These are phyloP conservation scores for Podospora pseudocomata DNA, from an alignment of 495 filamentous ascomycete species.

Conservation along the genomic window DNA sequence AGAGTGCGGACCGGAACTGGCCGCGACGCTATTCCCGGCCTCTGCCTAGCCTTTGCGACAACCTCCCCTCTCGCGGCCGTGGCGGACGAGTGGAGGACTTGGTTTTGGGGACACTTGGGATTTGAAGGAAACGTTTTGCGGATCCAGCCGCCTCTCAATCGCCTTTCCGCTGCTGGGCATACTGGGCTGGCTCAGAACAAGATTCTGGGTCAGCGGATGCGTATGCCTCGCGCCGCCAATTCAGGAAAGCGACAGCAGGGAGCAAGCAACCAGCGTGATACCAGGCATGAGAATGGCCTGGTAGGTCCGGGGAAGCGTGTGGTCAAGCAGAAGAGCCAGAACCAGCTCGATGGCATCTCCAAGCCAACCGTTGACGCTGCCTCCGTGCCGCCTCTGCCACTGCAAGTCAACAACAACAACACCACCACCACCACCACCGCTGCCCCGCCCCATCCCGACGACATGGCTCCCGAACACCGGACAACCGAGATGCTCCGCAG, in stretches of 20 bases:
- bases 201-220: slow-evolving; percentile 51
- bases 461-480: slow-evolving; percentile 41
- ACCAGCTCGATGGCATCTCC: slow-evolving; percentile 38
- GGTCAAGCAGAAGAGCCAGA: slow-evolving; percentile 47
- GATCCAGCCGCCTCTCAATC: slow-evolving; percentile 9
- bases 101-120: neutral
- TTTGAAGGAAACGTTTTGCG: neutral
- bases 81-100: neutral
- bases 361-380: slow-evolving; percentile 31
- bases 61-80: neutral
- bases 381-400: slow-evolving; percentile 38
- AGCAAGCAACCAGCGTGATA: slow-evolving; percentile 66
- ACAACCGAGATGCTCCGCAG: slow-evolving; percentile 39
- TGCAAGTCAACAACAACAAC: slow-evolving; percentile 28
- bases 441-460: slow-evolving; percentile 35
- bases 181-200: slow-evolving; percentile 48
- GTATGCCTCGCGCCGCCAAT: slow-evolving; percentile 69
- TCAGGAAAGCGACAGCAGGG: slow-evolving; percentile 64
- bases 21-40: neutral
- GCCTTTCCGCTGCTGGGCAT: slow-evolving; percentile 11
- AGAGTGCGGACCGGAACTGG: slow-evolving; percentile 1
- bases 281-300: slow-evolving; percentile 82
- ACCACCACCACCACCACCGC: slow-evolving; percentile 32
- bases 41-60: neutral
- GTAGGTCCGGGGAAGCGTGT: slow-evolving; percentile 82